These are phyloP conservation scores for Linum tenue DNA, from an alignment of 345 rosid genomes.

Conservation along the genomic window DNA sequence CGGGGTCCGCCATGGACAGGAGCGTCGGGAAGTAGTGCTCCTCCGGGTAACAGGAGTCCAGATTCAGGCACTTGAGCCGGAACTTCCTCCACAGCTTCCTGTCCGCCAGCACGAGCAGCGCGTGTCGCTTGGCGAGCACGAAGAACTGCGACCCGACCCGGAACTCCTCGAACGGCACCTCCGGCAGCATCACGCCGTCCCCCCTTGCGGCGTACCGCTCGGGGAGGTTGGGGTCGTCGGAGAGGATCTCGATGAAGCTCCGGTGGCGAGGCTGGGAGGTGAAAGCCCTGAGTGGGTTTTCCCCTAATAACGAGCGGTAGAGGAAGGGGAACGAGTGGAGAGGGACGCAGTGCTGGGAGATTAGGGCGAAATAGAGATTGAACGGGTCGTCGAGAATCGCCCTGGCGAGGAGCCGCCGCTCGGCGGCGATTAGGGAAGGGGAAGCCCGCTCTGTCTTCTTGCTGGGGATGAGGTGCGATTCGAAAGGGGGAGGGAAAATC, in stretches of 20 bases:
- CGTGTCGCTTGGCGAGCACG: conserved; percentile 60
- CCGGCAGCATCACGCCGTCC: conserved; percentile 49
- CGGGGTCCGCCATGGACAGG: conserved; percentile 56
- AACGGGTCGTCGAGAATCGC: conserved; percentile 73
- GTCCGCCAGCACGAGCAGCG: conserved; percentile 49
- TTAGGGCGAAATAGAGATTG: conserved; percentile 69
- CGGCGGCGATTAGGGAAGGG: conserved; percentile 64
- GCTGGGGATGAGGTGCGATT: conserved; percentile 45
- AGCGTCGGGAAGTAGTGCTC: conserved; percentile 86
- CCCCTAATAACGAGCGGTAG: conserved; percentile 48
- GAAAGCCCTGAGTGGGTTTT: conserved; percentile 20
- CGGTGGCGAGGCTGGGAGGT: conserved; percentile 25
- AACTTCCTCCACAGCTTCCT: conserved; percentile 71
- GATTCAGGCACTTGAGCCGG: conserved; percentile 45
- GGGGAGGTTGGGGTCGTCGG: conserved; percentile 45
- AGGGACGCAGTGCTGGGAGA: conserved; percentile 78
- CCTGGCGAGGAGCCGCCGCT: conserved; percentile 57
- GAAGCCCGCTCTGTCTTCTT: conserved; percentile 57
- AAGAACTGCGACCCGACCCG: conserved; percentile 90
- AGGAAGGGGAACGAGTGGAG: conserved; percentile 65
- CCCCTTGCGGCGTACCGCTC: conserved; percentile 68
- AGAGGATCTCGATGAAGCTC: conserved; percentile 69
- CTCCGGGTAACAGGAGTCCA: conserved; percentile 64
- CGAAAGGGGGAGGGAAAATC: conserved; percentile 19
- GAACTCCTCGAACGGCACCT: conserved; percentile 46